These are phyloP conservation scores for Cephalotrichum gorgonifer DNA, from an alignment of 2,329 filamentous ascomycete species.

Conservation along the genomic window DNA sequence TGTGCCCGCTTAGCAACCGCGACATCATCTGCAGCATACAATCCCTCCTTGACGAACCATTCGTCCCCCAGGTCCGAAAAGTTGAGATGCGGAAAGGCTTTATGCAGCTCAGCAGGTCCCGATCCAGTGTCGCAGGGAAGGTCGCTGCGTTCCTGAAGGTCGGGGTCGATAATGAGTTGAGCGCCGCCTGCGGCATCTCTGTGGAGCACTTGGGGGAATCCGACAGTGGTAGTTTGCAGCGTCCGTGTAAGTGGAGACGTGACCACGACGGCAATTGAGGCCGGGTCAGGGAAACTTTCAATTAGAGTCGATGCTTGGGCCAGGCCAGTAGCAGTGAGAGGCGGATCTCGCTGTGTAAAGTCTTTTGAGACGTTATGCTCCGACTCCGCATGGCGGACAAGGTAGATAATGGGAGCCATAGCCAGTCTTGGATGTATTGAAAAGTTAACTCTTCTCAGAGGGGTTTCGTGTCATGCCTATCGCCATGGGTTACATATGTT, in stretches of 20 bases:
- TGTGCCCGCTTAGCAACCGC: constrained; percentile 10
- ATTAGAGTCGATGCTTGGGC: constrained; percentile 6
- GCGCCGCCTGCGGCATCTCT: constrained; percentile 1
- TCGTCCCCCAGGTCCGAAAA: constrained; percentile 6
- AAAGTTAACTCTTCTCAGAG: no score
- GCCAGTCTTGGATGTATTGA: no score
- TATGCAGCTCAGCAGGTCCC: constrained; percentile 4
- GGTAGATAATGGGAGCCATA: constrained; percentile 13
- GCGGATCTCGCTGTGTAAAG: constrained; percentile 9
- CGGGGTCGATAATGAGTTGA: constrained; percentile 10
- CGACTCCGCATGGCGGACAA: constrained; percentile 11
- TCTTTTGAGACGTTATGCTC: constrained; percentile 11
- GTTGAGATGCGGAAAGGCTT: constrained; percentile 10
- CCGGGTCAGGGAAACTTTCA: constrained; percentile 6
- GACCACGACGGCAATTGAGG: constrained; percentile 7
- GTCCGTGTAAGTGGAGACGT: constrained; percentile 10
- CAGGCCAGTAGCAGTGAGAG: constrained; percentile 7
- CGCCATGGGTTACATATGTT: background rate
- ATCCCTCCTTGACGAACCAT: constrained; percentile 13
- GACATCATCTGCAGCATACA: constrained; percentile 12
- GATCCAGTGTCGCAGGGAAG: constrained; percentile 16
- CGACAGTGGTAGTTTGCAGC: constrained; percentile 8
- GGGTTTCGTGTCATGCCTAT: no score
- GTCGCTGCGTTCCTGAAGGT: constrained; percentile 16
- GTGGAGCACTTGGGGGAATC: constrained; percentile 6